Evolutionary conservation across 345 rosid genomes (phyloP).

Genomic region (Orychophragmus violaceus): DNA sequence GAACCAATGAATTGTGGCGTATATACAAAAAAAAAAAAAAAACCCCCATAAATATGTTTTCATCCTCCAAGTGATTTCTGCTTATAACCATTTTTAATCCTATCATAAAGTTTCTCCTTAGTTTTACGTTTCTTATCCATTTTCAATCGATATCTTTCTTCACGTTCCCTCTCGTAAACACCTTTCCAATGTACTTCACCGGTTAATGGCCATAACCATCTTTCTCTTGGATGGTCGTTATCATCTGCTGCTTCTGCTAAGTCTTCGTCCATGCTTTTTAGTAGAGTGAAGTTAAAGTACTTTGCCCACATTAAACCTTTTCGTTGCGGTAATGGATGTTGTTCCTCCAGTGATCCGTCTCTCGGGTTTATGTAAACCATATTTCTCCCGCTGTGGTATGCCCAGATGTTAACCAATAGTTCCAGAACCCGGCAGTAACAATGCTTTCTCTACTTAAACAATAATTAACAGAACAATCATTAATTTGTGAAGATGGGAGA

Average conservation of each 20-base stretch:
- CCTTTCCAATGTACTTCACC: conserved; percentile 99
- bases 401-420: conserved; percentile 86
- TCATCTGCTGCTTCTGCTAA: conserved; percentile 99
- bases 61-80: conserved; percentile 69
- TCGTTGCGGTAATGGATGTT: conserved; percentile 61
- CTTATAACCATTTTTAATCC: conserved; percentile 62
- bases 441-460: conserved; percentile 69
- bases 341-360: conserved; percentile 64
- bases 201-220: conserved; percentile 88
- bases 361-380: conserved; percentile 87
- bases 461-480: conserved; percentile 9
- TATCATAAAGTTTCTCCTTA: conserved; percentile 58
- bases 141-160: conserved; percentile 76
- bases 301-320: conserved; percentile 69
- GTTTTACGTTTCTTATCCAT: conserved; percentile 96
- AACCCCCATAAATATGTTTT: conserved; percentile 1
- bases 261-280: conserved; percentile 97
- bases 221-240: conserved; percentile 57
- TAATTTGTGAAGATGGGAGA: background rate
- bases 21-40: conserved; percentile 19
- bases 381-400: conserved; percentile 80
- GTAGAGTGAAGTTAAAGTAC: conserved; percentile 62
- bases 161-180: conserved; percentile 89
- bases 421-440: conserved; percentile 91
- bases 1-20: conserved; percentile 16